phyloP scores from a whole-genome alignment of 208 protist species.

The Leishmania mexicana region DNA sequence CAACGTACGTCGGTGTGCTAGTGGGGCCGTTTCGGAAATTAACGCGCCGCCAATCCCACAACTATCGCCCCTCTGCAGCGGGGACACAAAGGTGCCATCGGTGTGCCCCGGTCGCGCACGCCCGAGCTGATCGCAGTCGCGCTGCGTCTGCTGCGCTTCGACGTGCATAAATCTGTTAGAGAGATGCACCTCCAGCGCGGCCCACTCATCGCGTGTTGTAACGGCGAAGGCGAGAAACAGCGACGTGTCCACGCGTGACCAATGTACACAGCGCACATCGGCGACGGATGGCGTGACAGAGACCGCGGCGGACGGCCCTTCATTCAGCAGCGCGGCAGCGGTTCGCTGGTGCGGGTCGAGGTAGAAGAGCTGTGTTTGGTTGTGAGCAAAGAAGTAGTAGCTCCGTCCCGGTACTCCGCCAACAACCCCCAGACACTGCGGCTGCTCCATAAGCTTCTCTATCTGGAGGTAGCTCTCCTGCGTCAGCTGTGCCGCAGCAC shows the following conservation, averaged over 20 bases:
- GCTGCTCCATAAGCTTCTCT: conserved; percentile 54
- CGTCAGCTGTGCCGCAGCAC: conserved; percentile 35
- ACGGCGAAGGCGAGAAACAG: conserved; percentile 74
- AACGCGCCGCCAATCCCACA: conserved; percentile 6
- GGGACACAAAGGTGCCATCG: conserved; percentile 26
- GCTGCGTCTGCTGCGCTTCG: conserved; percentile 18
- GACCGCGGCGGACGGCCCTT: conserved; percentile 8
- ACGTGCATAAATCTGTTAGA: conserved; percentile 42
- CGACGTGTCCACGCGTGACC: conserved; percentile 64
- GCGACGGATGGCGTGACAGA: conserved; percentile 36
- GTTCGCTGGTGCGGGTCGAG: conserved; percentile 74
- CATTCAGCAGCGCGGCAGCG: conserved; percentile 36
- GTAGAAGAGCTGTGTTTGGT: conserved; percentile 62
- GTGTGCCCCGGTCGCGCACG: conserved; percentile 9
- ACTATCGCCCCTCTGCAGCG: conserved; percentile 11
- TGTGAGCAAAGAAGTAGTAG: conserved; percentile 80
- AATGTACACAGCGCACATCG: conserved; percentile 58
- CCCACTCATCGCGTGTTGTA: conserved; percentile 38
- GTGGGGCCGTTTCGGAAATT: neutral
- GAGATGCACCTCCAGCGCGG: conserved; percentile 35
- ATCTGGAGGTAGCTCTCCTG: conserved; percentile 66
- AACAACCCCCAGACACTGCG: conserved; percentile 65
- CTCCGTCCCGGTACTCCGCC: conserved; percentile 65
- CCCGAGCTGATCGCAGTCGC: conserved; percentile 25
- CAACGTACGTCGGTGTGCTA: conserved; percentile 6